Conservation (phyloP, 441 rosid genomes). For the Gossypium gossypioides region DNA sequence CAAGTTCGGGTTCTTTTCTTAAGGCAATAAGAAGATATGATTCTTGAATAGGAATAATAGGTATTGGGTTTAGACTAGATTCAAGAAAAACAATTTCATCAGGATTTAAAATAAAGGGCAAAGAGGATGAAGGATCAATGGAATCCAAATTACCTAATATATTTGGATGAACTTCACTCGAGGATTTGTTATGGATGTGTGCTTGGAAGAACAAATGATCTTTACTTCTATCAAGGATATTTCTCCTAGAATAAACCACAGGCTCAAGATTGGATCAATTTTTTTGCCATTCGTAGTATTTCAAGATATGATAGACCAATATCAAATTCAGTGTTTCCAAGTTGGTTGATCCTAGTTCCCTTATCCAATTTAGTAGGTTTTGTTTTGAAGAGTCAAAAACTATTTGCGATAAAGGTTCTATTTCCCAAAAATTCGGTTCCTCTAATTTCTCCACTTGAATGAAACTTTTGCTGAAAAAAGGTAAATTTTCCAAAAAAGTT, state of each 20-base stretch:
- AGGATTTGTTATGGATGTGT: background rate
- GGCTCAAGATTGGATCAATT: background rate
- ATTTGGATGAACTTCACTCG: background rate
- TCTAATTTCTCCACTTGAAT: background rate
- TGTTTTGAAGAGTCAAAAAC: background rate
- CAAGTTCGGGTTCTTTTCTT: background rate
- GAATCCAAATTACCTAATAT: background rate
- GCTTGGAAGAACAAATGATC: background rate
- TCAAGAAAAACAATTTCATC: background rate
- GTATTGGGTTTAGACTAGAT: background rate
- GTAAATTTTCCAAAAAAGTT: background rate
- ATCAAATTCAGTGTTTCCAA: background rate
- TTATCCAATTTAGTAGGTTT: background rate
- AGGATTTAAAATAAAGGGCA: background rate
- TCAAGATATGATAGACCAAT: background rate
- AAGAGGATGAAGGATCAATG: background rate
- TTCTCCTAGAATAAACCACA: background rate
- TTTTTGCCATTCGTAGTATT: background rate
- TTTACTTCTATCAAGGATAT: background rate
- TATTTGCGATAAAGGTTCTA: background rate
- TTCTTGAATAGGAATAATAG: background rate
- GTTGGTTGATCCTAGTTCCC: background rate
- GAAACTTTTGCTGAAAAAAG: background rate
- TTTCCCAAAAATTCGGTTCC: background rate
- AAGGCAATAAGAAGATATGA: background rate